Evolutionary conservation across 257 asterid species (phyloP), one percentile per base, ranked within the genome.

Genomic region (Capsicum rhomboideum): DNA sequence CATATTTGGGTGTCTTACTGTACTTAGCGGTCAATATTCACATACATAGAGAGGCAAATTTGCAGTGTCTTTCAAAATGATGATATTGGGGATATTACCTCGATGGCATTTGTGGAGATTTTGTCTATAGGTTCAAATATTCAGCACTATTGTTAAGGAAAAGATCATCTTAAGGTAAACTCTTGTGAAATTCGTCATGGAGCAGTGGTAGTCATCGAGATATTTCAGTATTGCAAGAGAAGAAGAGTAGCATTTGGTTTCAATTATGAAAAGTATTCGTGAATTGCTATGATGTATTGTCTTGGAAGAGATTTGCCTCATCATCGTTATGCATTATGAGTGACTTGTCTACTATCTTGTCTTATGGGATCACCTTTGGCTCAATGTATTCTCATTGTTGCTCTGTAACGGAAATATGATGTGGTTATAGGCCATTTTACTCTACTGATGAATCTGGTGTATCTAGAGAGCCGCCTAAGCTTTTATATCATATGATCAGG

Each of bases 11-110:
- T n/a, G 85, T 68, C 28, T 28, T 54, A 34, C 78, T 78, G 37
- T 81, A 78, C 53, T 64, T 88, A 64, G 90, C 86, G 87, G 88
- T 69, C 82, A 84, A 84, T 67, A 81, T 83, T 79, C 61, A 50
- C 72, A 75, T 40, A 81, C 49, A 61, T 80, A 83, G 87, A 79
- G 87, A 81, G 81, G 82, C 78, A 55, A 77, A 82, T 85, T 86
- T 83, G 37, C 72, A 44, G 81, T 8, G 44, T 16, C 81, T 78
- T 61, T 59, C 83, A 82, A 79, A 79, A 82, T 85, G 81, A 82
- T 82, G 80, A 29, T 31, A 82, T 86, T 75, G 56, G 23, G 86
- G 91, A 63, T 89, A 83, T 77, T 82, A 85, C 66, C 61, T 17
- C 18, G 52, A 68, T 58, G 84, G 86, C 50, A 52, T 88, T 80